Evolutionary conservation across 139 green algal genomes (phyloP).

Genomic region (Chlamydomonas incerta): DNA sequence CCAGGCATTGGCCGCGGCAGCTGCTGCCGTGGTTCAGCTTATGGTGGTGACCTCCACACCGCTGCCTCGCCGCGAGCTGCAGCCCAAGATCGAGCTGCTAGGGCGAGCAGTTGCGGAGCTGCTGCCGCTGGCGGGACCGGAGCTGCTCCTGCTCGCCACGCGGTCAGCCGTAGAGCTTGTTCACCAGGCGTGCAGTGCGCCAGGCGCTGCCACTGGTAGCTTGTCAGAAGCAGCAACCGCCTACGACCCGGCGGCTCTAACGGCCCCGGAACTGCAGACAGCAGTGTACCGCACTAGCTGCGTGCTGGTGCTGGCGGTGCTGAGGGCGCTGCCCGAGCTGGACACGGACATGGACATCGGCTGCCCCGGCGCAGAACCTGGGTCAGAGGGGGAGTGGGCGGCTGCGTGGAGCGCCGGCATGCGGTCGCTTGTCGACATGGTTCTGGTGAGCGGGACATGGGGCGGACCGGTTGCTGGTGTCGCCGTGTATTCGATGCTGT

Average conservation of each 20-base stretch:
- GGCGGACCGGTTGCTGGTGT: no score
- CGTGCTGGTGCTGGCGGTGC: constrained; percentile 1
- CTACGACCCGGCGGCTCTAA: no score
- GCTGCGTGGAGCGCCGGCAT: background rate
- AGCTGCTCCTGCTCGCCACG: constrained; percentile 18
- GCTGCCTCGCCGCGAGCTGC: background rate
- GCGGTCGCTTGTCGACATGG: no score
- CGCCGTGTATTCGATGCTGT: no score
- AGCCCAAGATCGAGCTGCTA: background rate
- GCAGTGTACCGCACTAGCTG: background rate
- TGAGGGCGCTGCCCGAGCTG: background rate
- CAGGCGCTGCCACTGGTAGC: background rate
- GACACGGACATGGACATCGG: no score
- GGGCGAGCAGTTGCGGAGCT: background rate
- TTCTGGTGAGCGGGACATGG: no score
- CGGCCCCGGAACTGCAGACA: background rate
- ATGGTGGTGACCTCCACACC: background rate
- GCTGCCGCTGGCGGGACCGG: constrained; percentile 4
- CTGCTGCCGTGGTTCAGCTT: background rate
- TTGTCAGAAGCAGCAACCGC: background rate
- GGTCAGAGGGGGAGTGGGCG: background rate
- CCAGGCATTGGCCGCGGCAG: no score
- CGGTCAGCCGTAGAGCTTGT: background rate
- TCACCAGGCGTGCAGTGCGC: background rate
- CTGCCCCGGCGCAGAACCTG: no score